phyloP scores from a whole-genome alignment of 148 eudicot genomes.

The Rhododendron kiyosumense region DNA sequence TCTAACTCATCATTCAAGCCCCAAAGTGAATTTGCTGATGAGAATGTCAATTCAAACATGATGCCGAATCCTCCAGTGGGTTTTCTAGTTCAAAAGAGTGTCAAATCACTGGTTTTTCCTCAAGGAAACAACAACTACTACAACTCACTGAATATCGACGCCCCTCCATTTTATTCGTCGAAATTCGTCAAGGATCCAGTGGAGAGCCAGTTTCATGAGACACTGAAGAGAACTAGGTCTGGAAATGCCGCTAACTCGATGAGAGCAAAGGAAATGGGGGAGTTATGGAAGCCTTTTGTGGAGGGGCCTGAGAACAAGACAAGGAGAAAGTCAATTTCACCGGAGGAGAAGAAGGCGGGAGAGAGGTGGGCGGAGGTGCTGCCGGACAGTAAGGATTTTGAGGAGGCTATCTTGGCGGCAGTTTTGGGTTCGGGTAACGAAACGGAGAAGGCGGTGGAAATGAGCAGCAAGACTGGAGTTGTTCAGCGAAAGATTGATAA shows the following conservation, averaged over 20 bases:
- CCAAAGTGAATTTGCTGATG: conserved; percentile 55
- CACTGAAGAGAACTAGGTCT: conserved; percentile 86
- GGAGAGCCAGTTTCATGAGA: conserved; percentile 34
- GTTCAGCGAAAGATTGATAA: conserved; percentile 37
- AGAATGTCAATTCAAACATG: conserved; percentile 43
- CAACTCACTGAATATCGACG: conserved; percentile 48
- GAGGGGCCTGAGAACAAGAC: conserved; percentile 73
- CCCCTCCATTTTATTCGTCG: conserved; percentile 64
- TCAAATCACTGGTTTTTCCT: conserved; percentile 14
- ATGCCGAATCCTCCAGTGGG: not conserved
- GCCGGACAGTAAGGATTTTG: conserved; percentile 88
- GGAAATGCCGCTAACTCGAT: conserved; percentile 29
- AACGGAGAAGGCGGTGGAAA: conserved; percentile 7
- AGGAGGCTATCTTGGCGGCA: conserved; percentile 80
- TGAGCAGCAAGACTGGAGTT: not conserved
- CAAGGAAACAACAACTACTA: conserved; percentile 21
- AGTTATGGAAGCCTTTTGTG: conserved; percentile 12
- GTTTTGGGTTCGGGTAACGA: conserved; percentile 44
- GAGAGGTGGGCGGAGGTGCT: conserved; percentile 42
- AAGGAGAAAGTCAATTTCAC: conserved; percentile 45
- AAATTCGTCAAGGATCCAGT: conserved; percentile 22
- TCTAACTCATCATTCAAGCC: conserved; percentile 11
- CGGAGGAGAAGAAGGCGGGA: conserved; percentile 20
- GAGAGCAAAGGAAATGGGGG: conserved; percentile 15
- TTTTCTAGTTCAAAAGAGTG: conserved; percentile 10